These are phyloP conservation scores for Penicillium oxalicum DNA, from an alignment of 2,329 filamentous ascomycete genomes.

Conservation along the genomic window DNA sequence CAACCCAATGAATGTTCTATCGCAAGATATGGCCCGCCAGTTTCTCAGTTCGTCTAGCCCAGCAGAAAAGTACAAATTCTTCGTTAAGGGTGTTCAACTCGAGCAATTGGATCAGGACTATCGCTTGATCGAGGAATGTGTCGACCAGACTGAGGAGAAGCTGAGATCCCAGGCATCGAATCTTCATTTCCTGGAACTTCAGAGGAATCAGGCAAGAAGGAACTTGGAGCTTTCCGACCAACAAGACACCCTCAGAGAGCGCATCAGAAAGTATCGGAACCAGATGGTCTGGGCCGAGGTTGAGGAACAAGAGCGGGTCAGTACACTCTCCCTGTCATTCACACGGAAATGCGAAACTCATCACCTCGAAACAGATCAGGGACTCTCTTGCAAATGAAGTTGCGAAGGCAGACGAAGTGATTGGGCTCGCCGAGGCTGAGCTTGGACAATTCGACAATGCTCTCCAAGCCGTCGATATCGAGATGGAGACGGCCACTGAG, in stretches of 20 bases:
- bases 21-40: constrained; percentile 88
- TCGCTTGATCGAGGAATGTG: constrained; percentile 68
- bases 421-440: constrained; percentile 42
- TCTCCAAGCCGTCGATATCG: constrained; percentile 40
- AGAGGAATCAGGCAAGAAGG: constrained; percentile 56
- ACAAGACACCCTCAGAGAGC: constrained; percentile 58
- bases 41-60: constrained; percentile 83
- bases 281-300: constrained; percentile 88
- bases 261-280: constrained; percentile 53
- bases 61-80: constrained; percentile 89
- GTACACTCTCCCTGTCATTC: constrained; percentile 1
- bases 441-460: constrained; percentile 42
- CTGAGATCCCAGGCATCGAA: constrained; percentile 58
- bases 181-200: constrained; percentile 54
- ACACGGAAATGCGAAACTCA: constrained; percentile 6
- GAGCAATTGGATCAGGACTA: constrained; percentile 92
- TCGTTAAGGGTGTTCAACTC: constrained; percentile 87
- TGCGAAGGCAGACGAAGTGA: constrained; percentile 39
- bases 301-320: constrained; percentile 61
- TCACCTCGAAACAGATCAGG: constrained; percentile 22
- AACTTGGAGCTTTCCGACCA: constrained; percentile 61
- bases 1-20: constrained; percentile 92
- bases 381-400: constrained; percentile 35
- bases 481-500: constrained; percentile 37
- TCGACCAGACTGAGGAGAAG: constrained; percentile 65